Evolutionary conservation across 208 protist species (phyloP), one percentile per base, ranked within the genome.

Genomic region (Trypanosoma rangeli): DNA sequence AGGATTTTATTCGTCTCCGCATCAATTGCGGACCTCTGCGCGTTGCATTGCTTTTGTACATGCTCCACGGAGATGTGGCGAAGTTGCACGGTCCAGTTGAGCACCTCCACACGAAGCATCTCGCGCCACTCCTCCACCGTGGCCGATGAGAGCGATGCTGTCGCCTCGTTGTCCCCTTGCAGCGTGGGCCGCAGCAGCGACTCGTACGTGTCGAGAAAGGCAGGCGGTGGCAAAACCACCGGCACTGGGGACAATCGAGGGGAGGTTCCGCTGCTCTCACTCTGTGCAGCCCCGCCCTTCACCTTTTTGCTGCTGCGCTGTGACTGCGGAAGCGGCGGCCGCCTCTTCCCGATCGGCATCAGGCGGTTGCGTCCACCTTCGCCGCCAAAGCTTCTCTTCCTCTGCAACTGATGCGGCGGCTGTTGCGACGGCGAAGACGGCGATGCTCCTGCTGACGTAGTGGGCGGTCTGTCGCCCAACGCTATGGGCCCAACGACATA

Each of bases 1-100:
- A 96, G 70, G 3, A 87, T 56, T 22, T 89, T 76, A 50, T 84
- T 89, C 48, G 80, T 87, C 26, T 87, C 77, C 48, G 69, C 73
- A 49, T 93, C 83, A 33, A 89, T 74, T 18, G 73, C 78, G 1
- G 63, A 37, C 59, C 78, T 81, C 35, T 42, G 59, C 1, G 55
- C 54, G 26, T 26, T 20, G 59, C 75, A 75, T 49, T 81, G 73
- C 68, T 28, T 56, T 16, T 58, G n/a, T 12, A 80, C 20, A 50
- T 67, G 52, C 44, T 37, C 61, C 12, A 42, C 1, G 8, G 53
- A 67, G 53, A 37, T 13, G 7, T 18, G 46, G 26, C 72, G 68
- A 24, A 94, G 79, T 24, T 68, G 22, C 10, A 71, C 63, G 28
- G 70, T 75, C 78, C 73, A 86, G 73, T 63, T 87, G 71, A 84